These are phyloP conservation scores for Aaosphaeria pasadenensis DNA, from an alignment of 2,329 filamentous ascomycete genomes.

Conservation along the genomic window DNA sequence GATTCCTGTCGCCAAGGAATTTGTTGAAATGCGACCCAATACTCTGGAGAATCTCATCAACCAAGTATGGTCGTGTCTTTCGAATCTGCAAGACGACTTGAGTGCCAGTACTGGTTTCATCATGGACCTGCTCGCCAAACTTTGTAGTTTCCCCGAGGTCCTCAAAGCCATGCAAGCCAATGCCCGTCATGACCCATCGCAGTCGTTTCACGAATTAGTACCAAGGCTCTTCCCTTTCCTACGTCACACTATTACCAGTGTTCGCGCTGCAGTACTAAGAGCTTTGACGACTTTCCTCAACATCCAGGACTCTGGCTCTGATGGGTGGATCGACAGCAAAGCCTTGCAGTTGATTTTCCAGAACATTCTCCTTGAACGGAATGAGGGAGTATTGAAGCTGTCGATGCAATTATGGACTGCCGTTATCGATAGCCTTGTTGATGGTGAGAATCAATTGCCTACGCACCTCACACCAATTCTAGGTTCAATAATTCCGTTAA, in stretches of 20 bases:
- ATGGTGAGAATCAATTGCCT: conserved; percentile 63
- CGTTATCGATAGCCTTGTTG: conserved; percentile 64
- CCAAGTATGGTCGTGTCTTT: conserved; percentile 96
- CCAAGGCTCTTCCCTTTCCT: conserved; percentile 94
- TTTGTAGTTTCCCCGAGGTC: conserved; percentile 92
- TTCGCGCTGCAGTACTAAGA: conserved; percentile 87
- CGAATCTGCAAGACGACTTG: conserved; percentile 92
- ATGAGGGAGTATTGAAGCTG: conserved; percentile 74
- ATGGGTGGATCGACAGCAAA: conserved; percentile 89
- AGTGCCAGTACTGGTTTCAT: conserved; percentile 97
- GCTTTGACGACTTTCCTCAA: conserved; percentile 90
- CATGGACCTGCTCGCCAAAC: conserved; percentile 94
- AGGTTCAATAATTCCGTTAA: conserved; percentile 76
- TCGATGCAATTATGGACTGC: conserved; percentile 87
- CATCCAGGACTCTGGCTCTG: conserved; percentile 73
- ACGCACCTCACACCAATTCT: conserved; percentile 73
- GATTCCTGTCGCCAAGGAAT: conserved; percentile 93
- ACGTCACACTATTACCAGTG: conserved; percentile 93
- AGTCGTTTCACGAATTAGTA: conserved; percentile 89
- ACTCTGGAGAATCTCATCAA: conserved; percentile 80
- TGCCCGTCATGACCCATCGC: conserved; percentile 75
- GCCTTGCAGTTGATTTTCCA: conserved; percentile 89
- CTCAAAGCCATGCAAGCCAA: conserved; percentile 91
- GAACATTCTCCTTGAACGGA: conserved; percentile 90
- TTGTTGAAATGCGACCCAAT: conserved; percentile 77